A percentile compares a stretch with the other conserved stretches of the same genome.
phyloP scores from a whole-genome alignment of 129 eudicot species.

The Lonicera japonica region DNA sequence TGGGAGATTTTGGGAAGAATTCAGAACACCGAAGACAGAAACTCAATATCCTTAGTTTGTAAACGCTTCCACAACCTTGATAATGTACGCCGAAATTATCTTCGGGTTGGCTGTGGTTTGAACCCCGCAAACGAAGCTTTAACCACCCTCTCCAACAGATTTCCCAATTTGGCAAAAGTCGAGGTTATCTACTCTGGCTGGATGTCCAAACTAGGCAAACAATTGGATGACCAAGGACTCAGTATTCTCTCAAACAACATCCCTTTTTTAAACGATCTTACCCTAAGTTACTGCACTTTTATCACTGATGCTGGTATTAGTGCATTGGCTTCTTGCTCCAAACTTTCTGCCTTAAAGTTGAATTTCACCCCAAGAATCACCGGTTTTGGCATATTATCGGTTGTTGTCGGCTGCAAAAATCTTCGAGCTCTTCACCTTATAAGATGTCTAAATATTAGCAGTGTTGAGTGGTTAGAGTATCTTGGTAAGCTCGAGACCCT shows the following conservation, averaged over 20 bases:
- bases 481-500: constrained; percentile 63
- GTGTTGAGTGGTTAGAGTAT: constrained; percentile 85
- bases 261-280: constrained; percentile 47
- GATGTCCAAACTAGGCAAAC: constrained; percentile 75
- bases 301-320: constrained; percentile 75
- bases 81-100: constrained; percentile 49
- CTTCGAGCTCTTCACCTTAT: constrained; percentile 50
- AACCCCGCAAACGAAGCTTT: constrained; percentile 68
- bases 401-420: constrained; percentile 60
- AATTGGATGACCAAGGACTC: constrained; percentile 72
- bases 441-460: constrained; percentile 56
- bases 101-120: constrained; percentile 75
- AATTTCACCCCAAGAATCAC: constrained; percentile 72
- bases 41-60: constrained; percentile 55
- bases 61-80: constrained; percentile 58
- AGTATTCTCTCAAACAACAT: constrained; percentile 41
- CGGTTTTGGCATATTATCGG: constrained; percentile 67
- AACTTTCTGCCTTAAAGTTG: constrained; percentile 59
- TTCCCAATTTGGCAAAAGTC: constrained; percentile 48
- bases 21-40: constrained; percentile 37
- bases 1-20: constrained; percentile 63
- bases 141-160: constrained; percentile 52
- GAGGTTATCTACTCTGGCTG: constrained; percentile 78
- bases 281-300: constrained; percentile 74
- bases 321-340: constrained; percentile 49